phyloP scores from a whole-genome alignment of 2,329 filamentous ascomycete species.

The Fusarium piperis region DNA sequence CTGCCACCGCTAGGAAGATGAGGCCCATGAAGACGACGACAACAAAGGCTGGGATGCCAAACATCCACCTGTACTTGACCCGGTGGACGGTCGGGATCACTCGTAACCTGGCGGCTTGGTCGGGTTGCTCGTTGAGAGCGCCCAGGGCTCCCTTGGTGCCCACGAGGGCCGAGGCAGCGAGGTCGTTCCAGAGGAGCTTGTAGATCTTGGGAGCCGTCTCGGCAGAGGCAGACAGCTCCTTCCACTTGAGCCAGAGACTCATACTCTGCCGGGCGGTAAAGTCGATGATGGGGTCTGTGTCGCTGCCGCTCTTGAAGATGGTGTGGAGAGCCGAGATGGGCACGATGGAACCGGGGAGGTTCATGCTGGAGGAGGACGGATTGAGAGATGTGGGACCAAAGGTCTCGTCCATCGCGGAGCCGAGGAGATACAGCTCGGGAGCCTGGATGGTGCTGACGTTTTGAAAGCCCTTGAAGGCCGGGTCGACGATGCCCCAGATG shows the following conservation, averaged over 20 bases:
- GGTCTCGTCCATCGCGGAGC: not conserved
- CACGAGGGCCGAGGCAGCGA: slow-evolving; percentile 35
- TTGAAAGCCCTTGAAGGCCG: slow-evolving; percentile 17
- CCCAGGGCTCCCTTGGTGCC: slow-evolving; percentile 34
- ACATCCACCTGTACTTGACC: slow-evolving; percentile 32
- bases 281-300: slow-evolving; percentile 2
- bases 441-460: slow-evolving; percentile 28
- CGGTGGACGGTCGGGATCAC: slow-evolving; percentile 26
- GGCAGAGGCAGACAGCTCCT: slow-evolving; percentile 17
- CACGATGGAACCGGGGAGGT: slow-evolving; percentile 26
- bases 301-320: not conserved
- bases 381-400: not conserved
- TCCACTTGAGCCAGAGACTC: slow-evolving; percentile 33
- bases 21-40: slow-evolving; percentile 11
- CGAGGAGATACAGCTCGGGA: slow-evolving; percentile 22
- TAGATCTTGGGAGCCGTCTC: slow-evolving; percentile 13
- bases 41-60: slow-evolving; percentile 34
- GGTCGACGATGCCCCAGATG: slow-evolving; percentile 37
- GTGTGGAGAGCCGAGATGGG: slow-evolving; percentile 16
- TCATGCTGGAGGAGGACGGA: slow-evolving; percentile 1
- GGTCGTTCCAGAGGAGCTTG: slow-evolving; percentile 29
- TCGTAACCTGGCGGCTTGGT: slow-evolving; percentile 11
- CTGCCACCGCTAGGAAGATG: slow-evolving; percentile 10
- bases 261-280: slow-evolving; percentile 16
- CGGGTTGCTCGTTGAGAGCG: slow-evolving; percentile 17